phyloP scores from a whole-genome alignment of 1,284 basidiomycete genomes.

The Pisolithus thermaeus region DNA sequence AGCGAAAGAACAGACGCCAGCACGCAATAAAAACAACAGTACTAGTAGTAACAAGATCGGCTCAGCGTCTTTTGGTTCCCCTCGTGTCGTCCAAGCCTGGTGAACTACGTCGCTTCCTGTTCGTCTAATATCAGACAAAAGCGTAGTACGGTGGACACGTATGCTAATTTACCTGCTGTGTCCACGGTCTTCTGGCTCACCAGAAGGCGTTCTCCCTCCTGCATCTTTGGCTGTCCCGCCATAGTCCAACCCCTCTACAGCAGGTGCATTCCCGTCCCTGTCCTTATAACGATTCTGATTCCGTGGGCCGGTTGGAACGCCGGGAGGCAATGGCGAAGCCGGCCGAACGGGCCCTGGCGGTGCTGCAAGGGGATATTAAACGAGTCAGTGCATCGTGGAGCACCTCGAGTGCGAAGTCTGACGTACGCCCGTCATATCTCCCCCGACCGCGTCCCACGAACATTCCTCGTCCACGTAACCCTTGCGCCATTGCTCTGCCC shows the following conservation, averaged over 20 bases:
- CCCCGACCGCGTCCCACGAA: constrained; percentile 46
- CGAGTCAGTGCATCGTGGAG: background rate
- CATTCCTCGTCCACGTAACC: constrained; percentile 36
- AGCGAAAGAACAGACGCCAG: constrained; percentile 1
- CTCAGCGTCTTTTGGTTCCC: constrained; percentile 58
- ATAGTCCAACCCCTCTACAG: constrained; percentile 81
- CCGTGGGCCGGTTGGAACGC: constrained; percentile 77
- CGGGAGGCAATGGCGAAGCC: constrained; percentile 74
- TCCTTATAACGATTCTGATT: constrained; percentile 87
- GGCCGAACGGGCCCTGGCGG: constrained; percentile 59
- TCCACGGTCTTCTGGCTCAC: constrained; percentile 53
- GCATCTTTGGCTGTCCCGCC: constrained; percentile 50
- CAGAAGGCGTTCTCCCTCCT: constrained; percentile 44
- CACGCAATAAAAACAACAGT: constrained; percentile 21
- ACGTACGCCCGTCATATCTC: constrained; percentile 38
- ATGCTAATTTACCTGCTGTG: constrained; percentile 38
- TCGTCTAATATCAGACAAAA: constrained; percentile 9
- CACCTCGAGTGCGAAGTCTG: constrained; percentile 1
- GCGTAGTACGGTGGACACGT: background rate
- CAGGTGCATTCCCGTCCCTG: constrained; percentile 70
- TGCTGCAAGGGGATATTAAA: constrained; percentile 22
- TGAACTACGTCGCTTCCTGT: constrained; percentile 55
- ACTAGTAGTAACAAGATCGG: constrained; percentile 25
- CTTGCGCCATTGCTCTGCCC: constrained; percentile 42
- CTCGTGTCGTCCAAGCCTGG: constrained; percentile 55